Conservation (phyloP, 306 rosid species). For the Benincasa hispida region DNA sequence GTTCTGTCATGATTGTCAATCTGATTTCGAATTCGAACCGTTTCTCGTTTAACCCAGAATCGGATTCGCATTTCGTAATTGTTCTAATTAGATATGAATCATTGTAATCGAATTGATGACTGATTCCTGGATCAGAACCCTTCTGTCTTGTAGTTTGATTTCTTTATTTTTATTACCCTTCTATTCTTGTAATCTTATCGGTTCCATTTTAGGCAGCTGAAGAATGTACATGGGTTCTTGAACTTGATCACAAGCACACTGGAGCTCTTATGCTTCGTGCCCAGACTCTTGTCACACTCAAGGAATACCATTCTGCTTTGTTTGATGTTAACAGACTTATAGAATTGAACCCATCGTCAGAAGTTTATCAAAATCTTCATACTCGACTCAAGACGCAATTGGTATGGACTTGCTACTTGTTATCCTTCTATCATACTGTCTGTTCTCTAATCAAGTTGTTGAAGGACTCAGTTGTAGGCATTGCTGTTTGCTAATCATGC, state of each 20-base stretch:
- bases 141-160: neutral
- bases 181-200: neutral
- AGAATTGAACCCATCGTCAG: constrained; percentile 80
- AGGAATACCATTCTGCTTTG: constrained; percentile 81
- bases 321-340: constrained; percentile 85
- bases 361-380: constrained; percentile 85
- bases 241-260: constrained; percentile 64
- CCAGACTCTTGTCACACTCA: constrained; percentile 70
- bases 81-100: neutral
- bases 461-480: neutral
- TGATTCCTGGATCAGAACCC: neutral
- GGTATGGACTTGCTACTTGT: constrained; percentile 35
- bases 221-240: constrained; percentile 89
- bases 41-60: neutral
- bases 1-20: neutral
- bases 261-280: constrained; percentile 87
- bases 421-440: neutral
- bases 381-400: constrained; percentile 76
- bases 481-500: neutral
- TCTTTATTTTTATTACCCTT: neutral
- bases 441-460: neutral
- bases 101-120: neutral
- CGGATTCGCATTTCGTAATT: neutral
- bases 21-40: neutral
- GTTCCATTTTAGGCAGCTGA: constrained; percentile 59